Evolutionary conservation across 108 stramenopile genomes (phyloP).

Genomic region (Cylindrotheca closterium): DNA sequence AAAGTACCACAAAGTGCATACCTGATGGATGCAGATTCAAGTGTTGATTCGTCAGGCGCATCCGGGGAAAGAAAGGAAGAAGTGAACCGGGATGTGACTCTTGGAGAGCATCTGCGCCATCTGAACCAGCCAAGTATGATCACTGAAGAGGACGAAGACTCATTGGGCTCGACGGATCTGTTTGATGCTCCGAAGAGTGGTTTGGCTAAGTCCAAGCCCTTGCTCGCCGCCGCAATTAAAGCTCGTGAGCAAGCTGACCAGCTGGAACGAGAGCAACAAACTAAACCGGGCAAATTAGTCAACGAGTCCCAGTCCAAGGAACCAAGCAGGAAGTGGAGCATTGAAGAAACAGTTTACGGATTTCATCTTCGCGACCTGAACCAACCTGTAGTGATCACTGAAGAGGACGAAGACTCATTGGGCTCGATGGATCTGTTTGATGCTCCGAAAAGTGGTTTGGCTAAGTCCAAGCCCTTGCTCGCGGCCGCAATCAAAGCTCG

Average conservation of each 20-base stretch:
- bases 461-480: conserved; percentile 10
- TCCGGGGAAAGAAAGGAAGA: no score
- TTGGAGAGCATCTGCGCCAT: background rate
- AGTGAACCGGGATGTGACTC: no score
- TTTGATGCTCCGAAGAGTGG: conserved; percentile 4
- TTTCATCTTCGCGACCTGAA: conserved; percentile 3
- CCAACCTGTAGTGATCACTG: background rate
- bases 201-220: conserved; percentile 2
- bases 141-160: conserved; percentile 4
- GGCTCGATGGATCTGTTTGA: conserved; percentile 3
- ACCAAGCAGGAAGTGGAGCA: background rate
- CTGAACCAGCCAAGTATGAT: conserved; percentile 10
- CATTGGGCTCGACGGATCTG: background rate
- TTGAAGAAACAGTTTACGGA: background rate
- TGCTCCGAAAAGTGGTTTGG: background rate
- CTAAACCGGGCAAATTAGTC: background rate
- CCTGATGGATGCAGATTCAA: background rate
- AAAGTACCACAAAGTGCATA: no score
- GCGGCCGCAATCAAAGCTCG: conserved; percentile 18
- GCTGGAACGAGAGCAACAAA: background rate
- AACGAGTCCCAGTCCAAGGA: background rate
- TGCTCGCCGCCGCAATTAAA: conserved; percentile 15
- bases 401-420: conserved; percentile 8
- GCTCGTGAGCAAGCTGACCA: conserved; percentile 12
- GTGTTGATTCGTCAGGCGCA: no score